Evolutionary conservation across 2,329 filamentous ascomycete genomes (phyloP).

Genomic region (Diplodia scrobiculata): DNA sequence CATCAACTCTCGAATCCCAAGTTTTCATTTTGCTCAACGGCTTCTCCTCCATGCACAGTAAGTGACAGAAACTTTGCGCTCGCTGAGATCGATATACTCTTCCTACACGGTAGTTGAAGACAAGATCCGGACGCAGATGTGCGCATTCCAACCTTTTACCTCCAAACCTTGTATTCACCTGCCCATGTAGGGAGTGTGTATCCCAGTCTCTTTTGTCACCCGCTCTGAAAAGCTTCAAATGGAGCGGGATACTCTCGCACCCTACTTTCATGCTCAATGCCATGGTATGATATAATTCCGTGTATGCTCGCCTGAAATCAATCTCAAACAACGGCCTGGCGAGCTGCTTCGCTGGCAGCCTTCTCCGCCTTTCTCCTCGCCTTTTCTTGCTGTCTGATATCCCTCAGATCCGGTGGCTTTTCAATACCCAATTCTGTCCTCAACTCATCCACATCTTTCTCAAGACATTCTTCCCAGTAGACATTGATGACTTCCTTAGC

Average conservation of each 20-base stretch:
- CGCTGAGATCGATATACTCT: too few species aligned
- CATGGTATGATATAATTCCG: not conserved
- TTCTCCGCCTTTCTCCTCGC: constrained; percentile 68
- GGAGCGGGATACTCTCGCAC: not conserved
- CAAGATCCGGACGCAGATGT: too few species aligned
- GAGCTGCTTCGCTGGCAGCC: constrained; percentile 45
- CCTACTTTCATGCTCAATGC: not conserved
- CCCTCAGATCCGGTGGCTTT: constrained; percentile 80
- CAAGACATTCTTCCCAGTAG: constrained; percentile 94
- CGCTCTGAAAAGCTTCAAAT: not conserved
- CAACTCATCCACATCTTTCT: constrained; percentile 77
- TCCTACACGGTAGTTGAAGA: too few species aligned
- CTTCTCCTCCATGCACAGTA: not conserved
- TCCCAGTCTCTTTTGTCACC: too few species aligned
- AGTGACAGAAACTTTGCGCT: too few species aligned
- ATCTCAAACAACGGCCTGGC: constrained; percentile 8
- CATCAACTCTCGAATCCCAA: not conserved
- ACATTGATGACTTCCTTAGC: constrained; percentile 87
- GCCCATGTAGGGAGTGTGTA: too few species aligned
- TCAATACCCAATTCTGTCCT: constrained; percentile 78
- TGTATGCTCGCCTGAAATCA: not conserved
- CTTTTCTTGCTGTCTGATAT: constrained; percentile 70
- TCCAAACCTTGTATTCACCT: too few species aligned
- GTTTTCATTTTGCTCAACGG: not conserved
- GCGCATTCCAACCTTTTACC: too few species aligned